Base-by-base conservation (phyloP, 768 basidiomycete genomes). In the Calocybe indica region DNA sequence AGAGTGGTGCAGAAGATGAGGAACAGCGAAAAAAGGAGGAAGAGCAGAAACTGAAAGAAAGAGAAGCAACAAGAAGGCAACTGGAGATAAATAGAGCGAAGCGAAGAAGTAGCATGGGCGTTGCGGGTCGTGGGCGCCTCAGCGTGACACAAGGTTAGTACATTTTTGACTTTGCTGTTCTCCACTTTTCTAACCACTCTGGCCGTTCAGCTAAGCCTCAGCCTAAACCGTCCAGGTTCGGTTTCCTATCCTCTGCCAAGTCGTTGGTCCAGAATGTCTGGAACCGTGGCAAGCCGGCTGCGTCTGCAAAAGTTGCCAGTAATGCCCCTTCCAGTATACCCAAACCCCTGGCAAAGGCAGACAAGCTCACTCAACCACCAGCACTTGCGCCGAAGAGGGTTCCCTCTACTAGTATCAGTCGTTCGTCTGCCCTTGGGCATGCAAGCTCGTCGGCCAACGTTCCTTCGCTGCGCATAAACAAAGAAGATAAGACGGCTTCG, bases 191-290 rank as follows among this genome's bases (percentile, higher is more conserved):
- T 42, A 44, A 43, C 50, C 37, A 53, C 33, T 35, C 41, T 43
- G 49, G 30, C 15, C 45, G 39, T 45, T 12, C 40, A 71, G 70
- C 58, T 13, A 71, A 73, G 67, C 66, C 66, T 3, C 68, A 69
- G 57, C 60, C 63, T 5, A 79, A 79, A 53, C 66, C 79, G 1
- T 70, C 79, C 4, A 76, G 79, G 34, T 80, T 87, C 49, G 88
- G 85, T 1, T 87, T 90, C 68, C 62, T 90, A 5, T 74, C 82
- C 14, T 81, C 75, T 12, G 82, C 88, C 6, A 89, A 87, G 60
- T 76, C 78, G 0, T 66, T 89, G 3, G 86, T 89, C 4, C 71
- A 75, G 55, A 85, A 76, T 52, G 85, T 90, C 1, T 89, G 85
- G 85, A 81, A 79, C 55, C 71, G 83, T 53, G 78, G 70, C 6